Evolutionary conservation across 176 grass and related monocot species (phyloP).

Genomic region (Pontederia crassipes): DNA sequence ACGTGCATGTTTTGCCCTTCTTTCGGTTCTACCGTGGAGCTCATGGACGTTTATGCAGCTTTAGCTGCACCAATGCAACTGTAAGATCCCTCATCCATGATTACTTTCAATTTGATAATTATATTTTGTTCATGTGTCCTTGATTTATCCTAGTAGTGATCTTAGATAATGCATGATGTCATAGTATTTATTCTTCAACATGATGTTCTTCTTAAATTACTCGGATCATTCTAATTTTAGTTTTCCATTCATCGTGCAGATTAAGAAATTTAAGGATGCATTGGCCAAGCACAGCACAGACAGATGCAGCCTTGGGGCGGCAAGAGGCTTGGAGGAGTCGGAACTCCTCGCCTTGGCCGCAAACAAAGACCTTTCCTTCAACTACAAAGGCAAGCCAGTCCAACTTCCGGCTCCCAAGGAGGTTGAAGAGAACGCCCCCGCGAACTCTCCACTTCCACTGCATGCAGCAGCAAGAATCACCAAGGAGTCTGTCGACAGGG

Average conservation of each 20-base stretch:
- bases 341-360: conserved; percentile 61
- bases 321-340: conserved; percentile 61
- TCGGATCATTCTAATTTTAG: not conserved
- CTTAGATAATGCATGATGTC: not conserved
- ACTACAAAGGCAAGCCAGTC: conserved; percentile 47
- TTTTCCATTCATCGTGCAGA: conserved; percentile 31
- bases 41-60: conserved; percentile 72
- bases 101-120: not conserved
- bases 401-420: conserved; percentile 6
- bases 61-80: conserved; percentile 95
- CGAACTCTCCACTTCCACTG: conserved; percentile 24
- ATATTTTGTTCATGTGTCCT: not conserved
- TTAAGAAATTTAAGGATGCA: conserved; percentile 88
- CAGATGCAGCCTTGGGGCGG: conserved; percentile 61
- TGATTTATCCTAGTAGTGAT: not conserved
- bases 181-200: not conserved
- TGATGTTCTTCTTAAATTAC: not conserved
- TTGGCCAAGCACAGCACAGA: conserved; percentile 92
- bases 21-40: conserved; percentile 91
- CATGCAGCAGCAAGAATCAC: not conserved
- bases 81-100: conserved; percentile 31
- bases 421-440: conserved; percentile 13
- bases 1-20: conserved; percentile 91
- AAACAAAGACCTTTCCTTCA: conserved; percentile 82
- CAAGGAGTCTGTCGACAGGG: conserved; percentile 38